Evolutionary conservation across 148 eudicot genomes (phyloP).

Genomic region (Gaultheria prostrata): DNA sequence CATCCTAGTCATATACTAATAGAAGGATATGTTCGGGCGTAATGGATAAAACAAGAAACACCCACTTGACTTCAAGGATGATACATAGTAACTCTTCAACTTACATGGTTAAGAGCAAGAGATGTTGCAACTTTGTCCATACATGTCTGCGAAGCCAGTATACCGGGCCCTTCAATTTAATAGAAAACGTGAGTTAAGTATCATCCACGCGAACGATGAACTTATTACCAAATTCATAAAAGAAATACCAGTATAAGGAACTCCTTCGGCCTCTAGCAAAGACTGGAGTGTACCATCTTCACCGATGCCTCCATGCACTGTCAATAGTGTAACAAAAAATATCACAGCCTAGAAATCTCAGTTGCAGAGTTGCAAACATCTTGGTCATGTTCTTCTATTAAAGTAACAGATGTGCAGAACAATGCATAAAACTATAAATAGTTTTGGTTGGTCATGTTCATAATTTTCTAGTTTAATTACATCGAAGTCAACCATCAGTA

Average conservation of each 20-base stretch:
- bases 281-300: conserved; percentile 95
- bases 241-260: conserved; percentile 71
- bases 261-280: conserved; percentile 64
- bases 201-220: neutral
- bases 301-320: conserved; percentile 97
- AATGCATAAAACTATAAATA: neutral
- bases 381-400: conserved; percentile 4
- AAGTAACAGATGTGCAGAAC: neutral
- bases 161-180: conserved; percentile 70
- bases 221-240: conserved; percentile 2
- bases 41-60: neutral
- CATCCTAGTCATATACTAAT: neutral
- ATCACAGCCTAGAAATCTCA: neutral
- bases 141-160: conserved; percentile 67
- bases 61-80: conserved; percentile 3
- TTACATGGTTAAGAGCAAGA: conserved; percentile 68
- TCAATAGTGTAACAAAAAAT: conserved; percentile 7
- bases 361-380: neutral
- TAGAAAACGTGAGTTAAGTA: conserved; percentile 13
- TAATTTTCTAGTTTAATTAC: neutral
- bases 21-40: neutral
- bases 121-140: conserved; percentile 97
- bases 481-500: neutral
- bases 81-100: conserved; percentile 15
- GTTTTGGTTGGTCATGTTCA: neutral